phyloP scores from a whole-genome alignment of 2,329 filamentous ascomycete genomes.

The Zasmidium angulare region DNA sequence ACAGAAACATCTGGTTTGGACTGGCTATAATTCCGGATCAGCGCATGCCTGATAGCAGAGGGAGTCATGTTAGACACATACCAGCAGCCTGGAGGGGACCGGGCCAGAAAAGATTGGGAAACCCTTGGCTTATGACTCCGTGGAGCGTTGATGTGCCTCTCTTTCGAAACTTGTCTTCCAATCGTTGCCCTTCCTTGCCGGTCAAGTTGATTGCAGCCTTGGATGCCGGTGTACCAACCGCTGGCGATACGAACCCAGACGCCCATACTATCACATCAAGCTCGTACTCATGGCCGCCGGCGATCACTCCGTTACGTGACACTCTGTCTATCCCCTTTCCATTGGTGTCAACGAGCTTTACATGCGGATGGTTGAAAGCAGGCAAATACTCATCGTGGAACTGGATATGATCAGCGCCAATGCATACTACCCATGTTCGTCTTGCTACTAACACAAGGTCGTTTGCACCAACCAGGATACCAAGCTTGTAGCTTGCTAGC shows the following conservation, averaged over 20 bases:
- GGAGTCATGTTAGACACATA: neutral
- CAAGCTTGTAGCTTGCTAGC: conserved; percentile 58
- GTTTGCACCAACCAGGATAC: conserved; percentile 64
- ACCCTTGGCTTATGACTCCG: conserved; percentile 49
- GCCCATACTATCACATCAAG: conserved; percentile 50
- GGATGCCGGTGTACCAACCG: conserved; percentile 30
- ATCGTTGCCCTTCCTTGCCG: conserved; percentile 46
- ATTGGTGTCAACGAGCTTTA: conserved; percentile 61
- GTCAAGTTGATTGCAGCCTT: conserved; percentile 25
- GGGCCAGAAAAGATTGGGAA: conserved; percentile 57
- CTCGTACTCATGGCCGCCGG: conserved; percentile 49
- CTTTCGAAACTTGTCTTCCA: conserved; percentile 43
- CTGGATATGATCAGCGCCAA: neutral
- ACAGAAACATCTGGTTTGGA: conserved; percentile 33
- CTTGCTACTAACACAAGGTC: conserved; percentile 43
- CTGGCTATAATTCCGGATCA: neutral
- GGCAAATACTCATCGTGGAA: conserved; percentile 39
- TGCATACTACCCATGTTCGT: conserved; percentile 28
- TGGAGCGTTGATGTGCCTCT: conserved; percentile 54
- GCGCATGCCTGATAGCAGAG: neutral
- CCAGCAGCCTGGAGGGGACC: conserved; percentile 44
- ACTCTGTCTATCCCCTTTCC: conserved; percentile 52
- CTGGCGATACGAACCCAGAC: conserved; percentile 44
- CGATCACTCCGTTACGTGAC: conserved; percentile 50
- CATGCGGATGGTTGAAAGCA: conserved; percentile 59